These are phyloP conservation scores for Pleurotus tuoliensis DNA, from an alignment of 768 basidiomycete genomes.

Conservation along the genomic window DNA sequence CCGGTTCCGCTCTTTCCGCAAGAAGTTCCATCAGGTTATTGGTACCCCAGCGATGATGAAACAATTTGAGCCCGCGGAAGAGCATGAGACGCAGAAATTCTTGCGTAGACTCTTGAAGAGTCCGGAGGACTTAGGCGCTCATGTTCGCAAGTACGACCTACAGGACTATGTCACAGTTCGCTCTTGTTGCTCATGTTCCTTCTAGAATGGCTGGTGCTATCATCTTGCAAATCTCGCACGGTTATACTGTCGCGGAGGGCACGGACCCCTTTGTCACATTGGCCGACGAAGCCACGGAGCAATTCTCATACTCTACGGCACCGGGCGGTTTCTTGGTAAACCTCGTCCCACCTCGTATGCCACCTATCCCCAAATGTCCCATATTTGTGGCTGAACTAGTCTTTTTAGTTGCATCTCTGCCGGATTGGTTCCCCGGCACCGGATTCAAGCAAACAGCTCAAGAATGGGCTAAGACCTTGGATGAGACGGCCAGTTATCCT, in stretches of 20 bases:
- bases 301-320: conserved; percentile 35
- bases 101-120: conserved; percentile 31
- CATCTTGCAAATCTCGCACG: conserved; percentile 41
- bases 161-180: background rate
- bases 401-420: conserved; percentile 38
- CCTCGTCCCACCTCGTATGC: conserved; percentile 41
- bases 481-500: conserved; percentile 44
- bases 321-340: conserved; percentile 48
- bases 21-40: conserved; percentile 36
- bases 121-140: conserved; percentile 28
- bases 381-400: background rate
- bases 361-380: too few species aligned
- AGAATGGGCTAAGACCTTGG: conserved; percentile 37
- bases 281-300: conserved; percentile 33
- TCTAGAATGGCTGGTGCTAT: conserved; percentile 39
- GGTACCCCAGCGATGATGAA: conserved; percentile 34
- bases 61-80: conserved; percentile 33
- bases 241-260: conserved; percentile 34
- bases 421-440: conserved; percentile 59
- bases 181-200: background rate
- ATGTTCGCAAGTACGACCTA: conserved; percentile 31
- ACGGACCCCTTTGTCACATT: conserved; percentile 36
- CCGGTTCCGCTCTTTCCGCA: conserved; percentile 37
- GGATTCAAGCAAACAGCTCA: conserved; percentile 45
- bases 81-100: conserved; percentile 35